These are phyloP conservation scores for Apiosordaria backusii DNA, from an alignment of 495 filamentous ascomycete species.

Conservation along the genomic window DNA sequence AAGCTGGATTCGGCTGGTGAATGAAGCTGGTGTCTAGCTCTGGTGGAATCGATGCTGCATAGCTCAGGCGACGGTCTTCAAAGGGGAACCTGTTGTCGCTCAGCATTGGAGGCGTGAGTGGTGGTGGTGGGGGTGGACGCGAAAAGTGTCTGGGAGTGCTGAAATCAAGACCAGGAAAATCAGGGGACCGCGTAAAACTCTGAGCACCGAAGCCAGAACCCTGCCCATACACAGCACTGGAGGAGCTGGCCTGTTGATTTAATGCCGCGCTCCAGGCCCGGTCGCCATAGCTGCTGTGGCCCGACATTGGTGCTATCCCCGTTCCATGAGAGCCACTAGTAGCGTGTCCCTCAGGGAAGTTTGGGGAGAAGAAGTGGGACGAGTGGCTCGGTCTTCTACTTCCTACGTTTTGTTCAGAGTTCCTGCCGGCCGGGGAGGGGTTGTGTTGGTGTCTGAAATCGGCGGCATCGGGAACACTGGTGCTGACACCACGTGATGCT, in stretches of 20 bases:
- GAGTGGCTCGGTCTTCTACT: constrained; percentile 14
- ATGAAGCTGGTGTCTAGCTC: constrained; percentile 40
- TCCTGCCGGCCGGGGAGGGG: constrained; percentile 15
- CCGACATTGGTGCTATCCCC: constrained; percentile 18
- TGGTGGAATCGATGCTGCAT: constrained; percentile 36
- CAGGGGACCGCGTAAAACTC: background rate
- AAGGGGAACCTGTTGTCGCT: constrained; percentile 34
- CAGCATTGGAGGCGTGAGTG: constrained; percentile 39
- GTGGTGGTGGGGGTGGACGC: constrained; percentile 37
- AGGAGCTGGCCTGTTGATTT: background rate
- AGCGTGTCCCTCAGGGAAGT: constrained; percentile 10
- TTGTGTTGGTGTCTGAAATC: constrained; percentile 16
- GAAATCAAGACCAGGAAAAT: constrained; percentile 14
- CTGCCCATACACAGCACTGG: background rate
- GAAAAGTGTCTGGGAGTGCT: constrained; percentile 27
- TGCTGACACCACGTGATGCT: constrained; percentile 37
- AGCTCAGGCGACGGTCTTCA: constrained; percentile 38
- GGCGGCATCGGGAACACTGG: constrained; percentile 13
- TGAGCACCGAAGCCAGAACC: background rate
- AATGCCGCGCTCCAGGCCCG: background rate
- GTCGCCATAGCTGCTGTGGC: constrained; percentile 7
- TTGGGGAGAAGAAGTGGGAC: constrained; percentile 9
- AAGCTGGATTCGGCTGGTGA: constrained; percentile 41
- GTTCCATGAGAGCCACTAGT: constrained; percentile 22
- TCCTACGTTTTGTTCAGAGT: constrained; percentile 3